These are phyloP conservation scores for Tylopilus vinaceipallidus DNA, from an alignment of 768 basidiomycete genomes.

Conservation along the genomic window DNA sequence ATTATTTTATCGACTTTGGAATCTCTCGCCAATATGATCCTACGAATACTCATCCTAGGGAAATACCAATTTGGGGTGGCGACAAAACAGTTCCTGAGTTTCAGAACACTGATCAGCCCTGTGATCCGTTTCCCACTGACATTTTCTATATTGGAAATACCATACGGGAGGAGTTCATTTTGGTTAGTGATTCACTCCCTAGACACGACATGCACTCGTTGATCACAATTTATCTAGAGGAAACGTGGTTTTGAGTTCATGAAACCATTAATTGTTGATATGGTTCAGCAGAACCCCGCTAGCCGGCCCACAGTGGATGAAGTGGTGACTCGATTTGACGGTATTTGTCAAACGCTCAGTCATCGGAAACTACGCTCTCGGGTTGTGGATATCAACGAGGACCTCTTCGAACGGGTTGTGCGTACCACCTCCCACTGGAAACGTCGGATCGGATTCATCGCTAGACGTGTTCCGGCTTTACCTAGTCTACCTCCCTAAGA, in stretches of 20 bases:
- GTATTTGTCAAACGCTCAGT: constrained; percentile 3
- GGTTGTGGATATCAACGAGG: constrained; percentile 19
- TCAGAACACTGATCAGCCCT: no score
- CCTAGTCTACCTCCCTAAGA: background rate
- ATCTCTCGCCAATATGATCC: constrained; percentile 22
- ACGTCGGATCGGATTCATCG: constrained; percentile 17
- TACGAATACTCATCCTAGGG: constrained; percentile 22
- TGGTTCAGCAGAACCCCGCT: constrained; percentile 22
- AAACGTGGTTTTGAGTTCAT: constrained; percentile 23
- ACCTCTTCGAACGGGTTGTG: constrained; percentile 7
- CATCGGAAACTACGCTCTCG: constrained; percentile 28
- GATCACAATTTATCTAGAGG: background rate
- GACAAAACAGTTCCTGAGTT: constrained; percentile 34
- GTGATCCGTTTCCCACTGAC: no score
- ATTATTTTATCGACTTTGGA: no score
- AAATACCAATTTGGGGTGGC: constrained; percentile 35
- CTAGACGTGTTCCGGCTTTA: constrained; percentile 11
- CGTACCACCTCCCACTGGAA: constrained; percentile 22
- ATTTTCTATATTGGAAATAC: no score
- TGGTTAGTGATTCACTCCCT: constrained; percentile 29
- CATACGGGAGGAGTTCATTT: no score
- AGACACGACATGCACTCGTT: background rate
- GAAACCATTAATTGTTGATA: constrained; percentile 12
- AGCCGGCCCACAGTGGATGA: constrained; percentile 23
- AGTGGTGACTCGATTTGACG: constrained; percentile 18